Conservation (phyloP, 1,284 basidiomycete species). For the Sporisorium reilianum region DNA sequence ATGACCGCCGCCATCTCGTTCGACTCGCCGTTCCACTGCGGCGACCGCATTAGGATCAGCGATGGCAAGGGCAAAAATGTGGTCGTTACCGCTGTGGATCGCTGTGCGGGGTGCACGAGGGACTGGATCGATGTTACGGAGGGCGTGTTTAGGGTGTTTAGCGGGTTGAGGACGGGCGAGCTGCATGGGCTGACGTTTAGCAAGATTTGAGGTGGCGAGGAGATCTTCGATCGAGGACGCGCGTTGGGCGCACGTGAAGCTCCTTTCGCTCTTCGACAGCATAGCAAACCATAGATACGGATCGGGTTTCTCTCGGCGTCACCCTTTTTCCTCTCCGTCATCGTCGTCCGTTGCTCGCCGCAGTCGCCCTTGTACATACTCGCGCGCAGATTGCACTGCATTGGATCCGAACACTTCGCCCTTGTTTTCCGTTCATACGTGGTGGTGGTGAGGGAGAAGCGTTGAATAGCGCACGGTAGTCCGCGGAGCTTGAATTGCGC, state of each 20-base stretch:
- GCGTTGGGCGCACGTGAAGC: neutral
- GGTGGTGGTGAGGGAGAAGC: no score
- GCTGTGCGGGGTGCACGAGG: conserved; percentile 26
- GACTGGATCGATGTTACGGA: conserved; percentile 50
- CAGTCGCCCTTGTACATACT: neutral
- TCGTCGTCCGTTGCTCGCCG: neutral
- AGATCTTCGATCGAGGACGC: no score
- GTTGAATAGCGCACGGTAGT: no score
- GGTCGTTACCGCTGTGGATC: conserved; percentile 34
- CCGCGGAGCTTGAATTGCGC: no score
- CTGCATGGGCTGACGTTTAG: conserved; percentile 23
- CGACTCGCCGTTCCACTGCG: conserved; percentile 36
- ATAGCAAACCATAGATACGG: neutral
- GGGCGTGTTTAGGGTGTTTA: conserved; percentile 37
- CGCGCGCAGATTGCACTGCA: neutral
- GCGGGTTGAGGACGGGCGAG: conserved; percentile 18
- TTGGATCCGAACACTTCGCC: neutral
- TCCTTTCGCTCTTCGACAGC: neutral
- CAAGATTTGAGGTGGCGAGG: conserved; percentile 12
- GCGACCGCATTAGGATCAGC: conserved; percentile 29
- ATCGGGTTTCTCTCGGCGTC: neutral
- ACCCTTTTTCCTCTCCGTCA: neutral
- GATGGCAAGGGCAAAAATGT: conserved; percentile 7
- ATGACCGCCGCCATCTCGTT: conserved; percentile 42
- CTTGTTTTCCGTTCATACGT: neutral